Evolutionary conservation across 192 early-diverging fungal genomes (phyloP).

Genomic region (Powellomyces hirtus): DNA sequence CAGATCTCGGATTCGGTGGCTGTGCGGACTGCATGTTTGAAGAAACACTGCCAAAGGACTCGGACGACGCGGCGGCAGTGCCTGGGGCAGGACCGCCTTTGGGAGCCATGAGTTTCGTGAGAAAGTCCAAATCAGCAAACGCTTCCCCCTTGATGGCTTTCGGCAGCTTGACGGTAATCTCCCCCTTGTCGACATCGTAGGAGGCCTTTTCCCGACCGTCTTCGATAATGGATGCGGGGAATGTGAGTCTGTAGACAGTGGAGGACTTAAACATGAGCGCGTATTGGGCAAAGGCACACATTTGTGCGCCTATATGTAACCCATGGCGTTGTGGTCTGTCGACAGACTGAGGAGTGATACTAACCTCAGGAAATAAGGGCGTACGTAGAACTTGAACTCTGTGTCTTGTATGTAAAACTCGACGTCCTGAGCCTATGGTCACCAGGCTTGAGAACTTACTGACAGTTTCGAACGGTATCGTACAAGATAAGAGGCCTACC

Average conservation of each 20-base stretch:
- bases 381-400: constrained; percentile 85
- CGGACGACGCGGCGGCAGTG: too few relatives aligned
- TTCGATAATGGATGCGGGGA: constrained; percentile 79
- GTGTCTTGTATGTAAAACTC: constrained; percentile 80
- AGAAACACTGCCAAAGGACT: too few relatives aligned
- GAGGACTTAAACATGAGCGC: neutral
- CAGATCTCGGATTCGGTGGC: constrained; percentile 22
- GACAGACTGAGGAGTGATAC: neutral
- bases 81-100: constrained; percentile 12
- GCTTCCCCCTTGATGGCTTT: constrained; percentile 76
- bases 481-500: constrained; percentile 28
- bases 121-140: constrained; percentile 86
- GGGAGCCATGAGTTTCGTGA: constrained; percentile 78
- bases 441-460: neutral
- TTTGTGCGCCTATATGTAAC: too few relatives aligned
- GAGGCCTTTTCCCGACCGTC: constrained; percentile 78
- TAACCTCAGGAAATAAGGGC: constrained; percentile 89
- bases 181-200: constrained; percentile 76
- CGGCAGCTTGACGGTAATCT: constrained; percentile 69
- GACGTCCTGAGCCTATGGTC: constrained; percentile 79
- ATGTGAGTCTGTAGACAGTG: constrained; percentile 57
- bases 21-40: neutral
- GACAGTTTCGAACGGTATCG: neutral
- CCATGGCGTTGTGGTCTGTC: too few relatives aligned
- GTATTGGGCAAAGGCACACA: too few relatives aligned